These are phyloP conservation scores for Dothiorella sarmentorum DNA, from an alignment of 2,329 filamentous ascomycete species.

Conservation along the genomic window DNA sequence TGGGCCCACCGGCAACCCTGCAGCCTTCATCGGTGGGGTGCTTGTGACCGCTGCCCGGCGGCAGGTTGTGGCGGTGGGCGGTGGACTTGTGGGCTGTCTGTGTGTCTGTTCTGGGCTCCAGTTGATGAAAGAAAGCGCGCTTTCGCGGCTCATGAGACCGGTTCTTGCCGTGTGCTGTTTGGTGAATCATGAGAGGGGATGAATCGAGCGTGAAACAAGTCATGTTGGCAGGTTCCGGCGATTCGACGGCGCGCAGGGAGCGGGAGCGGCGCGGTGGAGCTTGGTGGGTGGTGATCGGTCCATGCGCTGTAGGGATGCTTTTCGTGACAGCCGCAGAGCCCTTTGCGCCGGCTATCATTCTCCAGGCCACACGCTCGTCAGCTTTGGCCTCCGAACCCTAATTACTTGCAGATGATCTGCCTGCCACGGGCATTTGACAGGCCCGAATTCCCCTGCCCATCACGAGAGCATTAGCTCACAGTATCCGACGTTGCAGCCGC, in stretches of 20 bases:
- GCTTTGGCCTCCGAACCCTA: slow-evolving; percentile 11
- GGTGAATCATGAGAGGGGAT: slow-evolving; percentile 16
- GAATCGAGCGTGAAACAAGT: slow-evolving; percentile 16
- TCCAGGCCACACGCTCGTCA: slow-evolving; percentile 10
- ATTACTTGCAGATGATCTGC: slow-evolving; percentile 19
- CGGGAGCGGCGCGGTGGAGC: slow-evolving; percentile 13
- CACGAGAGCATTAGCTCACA: slow-evolving; percentile 10
- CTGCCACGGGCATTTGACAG: neutral
- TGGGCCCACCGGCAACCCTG: slow-evolving; percentile 3
- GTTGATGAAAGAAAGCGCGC: too few relatives aligned
- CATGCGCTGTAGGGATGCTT: slow-evolving; percentile 11
- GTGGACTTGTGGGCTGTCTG: neutral
- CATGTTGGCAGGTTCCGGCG: slow-evolving; percentile 17
- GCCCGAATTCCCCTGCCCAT: slow-evolving; percentile 1
- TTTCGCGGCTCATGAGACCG: slow-evolving; percentile 14
- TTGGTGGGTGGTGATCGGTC: slow-evolving; percentile 16
- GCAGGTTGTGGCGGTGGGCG: slow-evolving; percentile 1
- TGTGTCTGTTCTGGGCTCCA: too few relatives aligned
- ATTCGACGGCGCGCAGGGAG: slow-evolving; percentile 13
- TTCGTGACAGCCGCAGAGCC: slow-evolving; percentile 16
- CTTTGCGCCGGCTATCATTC: slow-evolving; percentile 14
- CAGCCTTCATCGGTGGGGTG: neutral
- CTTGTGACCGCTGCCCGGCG: neutral
- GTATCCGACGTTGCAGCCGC: neutral
- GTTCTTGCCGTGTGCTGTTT: slow-evolving; percentile 14